A percentile compares a stretch with the other conserved stretches of the same genome.
Conservation (phyloP, 2,329 filamentous ascomycete species). For the Trichoderma cornu-damae region DNA sequence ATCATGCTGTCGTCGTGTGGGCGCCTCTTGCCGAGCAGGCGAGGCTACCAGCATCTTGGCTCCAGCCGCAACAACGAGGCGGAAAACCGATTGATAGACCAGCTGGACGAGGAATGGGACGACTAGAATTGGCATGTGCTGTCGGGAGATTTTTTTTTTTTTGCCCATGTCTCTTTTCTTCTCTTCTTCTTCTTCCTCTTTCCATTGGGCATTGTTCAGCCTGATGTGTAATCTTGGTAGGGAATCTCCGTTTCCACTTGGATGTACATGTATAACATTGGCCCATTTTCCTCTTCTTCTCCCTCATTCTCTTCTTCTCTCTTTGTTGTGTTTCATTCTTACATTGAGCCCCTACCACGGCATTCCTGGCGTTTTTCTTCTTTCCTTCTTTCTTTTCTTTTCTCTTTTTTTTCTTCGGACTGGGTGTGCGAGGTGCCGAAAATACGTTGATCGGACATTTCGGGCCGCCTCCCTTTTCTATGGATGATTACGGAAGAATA, state of each 20-base stretch:
- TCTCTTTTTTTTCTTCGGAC: neutral
- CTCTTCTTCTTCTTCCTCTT: slow-evolving; percentile 3
- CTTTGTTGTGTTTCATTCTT: neutral
- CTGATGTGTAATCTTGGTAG: neutral
- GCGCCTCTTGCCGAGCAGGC: slow-evolving; percentile 56
- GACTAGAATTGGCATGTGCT: slow-evolving; percentile 44
- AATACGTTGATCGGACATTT: neutral
- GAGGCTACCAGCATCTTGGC: slow-evolving; percentile 63
- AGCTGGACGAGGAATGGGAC: slow-evolving; percentile 96
- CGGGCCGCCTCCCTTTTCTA: neutral
- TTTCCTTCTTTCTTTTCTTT: too few species aligned
- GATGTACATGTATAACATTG: slow-evolving; percentile 15
- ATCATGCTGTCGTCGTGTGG: slow-evolving; percentile 66
- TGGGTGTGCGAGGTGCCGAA: neutral
- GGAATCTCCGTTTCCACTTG: slow-evolving; percentile 5
- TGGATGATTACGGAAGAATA: neutral
- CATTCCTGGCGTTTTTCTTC: slow-evolving; percentile 24
- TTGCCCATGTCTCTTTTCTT: slow-evolving; percentile 7
- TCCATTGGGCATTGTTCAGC: neutral
- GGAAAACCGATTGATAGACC: slow-evolving; percentile 91
- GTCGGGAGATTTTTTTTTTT: slow-evolving; percentile 14
- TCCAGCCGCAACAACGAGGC: slow-evolving; percentile 60
- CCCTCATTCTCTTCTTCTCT: neutral
- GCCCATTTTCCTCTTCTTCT: neutral
- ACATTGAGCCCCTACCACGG: slow-evolving; percentile 15